A percentile compares a stretch with the other conserved stretches of the same genome.
Conservation (phyloP, 306 rosid genomes). For the Geum urbanum region DNA sequence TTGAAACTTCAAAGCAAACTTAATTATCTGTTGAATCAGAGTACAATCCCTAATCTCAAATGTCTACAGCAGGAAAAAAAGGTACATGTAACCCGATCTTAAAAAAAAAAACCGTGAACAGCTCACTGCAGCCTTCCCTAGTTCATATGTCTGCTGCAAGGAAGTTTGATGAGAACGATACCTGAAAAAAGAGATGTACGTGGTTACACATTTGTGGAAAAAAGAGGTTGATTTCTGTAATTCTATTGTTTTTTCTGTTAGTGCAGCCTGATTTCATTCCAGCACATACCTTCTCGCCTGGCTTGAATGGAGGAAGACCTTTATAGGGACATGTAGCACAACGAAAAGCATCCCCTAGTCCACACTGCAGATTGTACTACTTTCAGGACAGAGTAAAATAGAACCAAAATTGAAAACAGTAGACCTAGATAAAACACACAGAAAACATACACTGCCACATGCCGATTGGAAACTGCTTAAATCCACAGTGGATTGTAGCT, state of each 20-base stretch:
- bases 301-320: constrained; percentile 89
- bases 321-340: constrained; percentile 92
- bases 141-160: constrained; percentile 76
- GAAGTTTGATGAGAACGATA: constrained; percentile 53
- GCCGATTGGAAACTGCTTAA: constrained; percentile 80
- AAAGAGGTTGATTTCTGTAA: neutral
- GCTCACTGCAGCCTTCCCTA: neutral
- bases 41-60: neutral
- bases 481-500: constrained; percentile 66
- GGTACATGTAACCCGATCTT: too few relatives aligned
- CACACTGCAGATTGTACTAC: constrained; percentile 65
- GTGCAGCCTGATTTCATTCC: neutral
- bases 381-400: constrained; percentile 26
- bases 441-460: constrained; percentile 73
- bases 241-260: neutral
- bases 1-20: neutral
- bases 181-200: constrained; percentile 38
- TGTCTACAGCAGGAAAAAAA: neutral
- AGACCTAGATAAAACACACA: neutral
- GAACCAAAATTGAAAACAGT: neutral
- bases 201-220: neutral
- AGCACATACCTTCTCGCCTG: constrained; percentile 79
- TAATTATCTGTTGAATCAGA: neutral
- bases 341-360: constrained; percentile 95
- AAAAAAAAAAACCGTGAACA: too few relatives aligned